Base-by-base conservation (phyloP, 805 yeast species). In the Monosporozyma yasuniensis region DNA sequence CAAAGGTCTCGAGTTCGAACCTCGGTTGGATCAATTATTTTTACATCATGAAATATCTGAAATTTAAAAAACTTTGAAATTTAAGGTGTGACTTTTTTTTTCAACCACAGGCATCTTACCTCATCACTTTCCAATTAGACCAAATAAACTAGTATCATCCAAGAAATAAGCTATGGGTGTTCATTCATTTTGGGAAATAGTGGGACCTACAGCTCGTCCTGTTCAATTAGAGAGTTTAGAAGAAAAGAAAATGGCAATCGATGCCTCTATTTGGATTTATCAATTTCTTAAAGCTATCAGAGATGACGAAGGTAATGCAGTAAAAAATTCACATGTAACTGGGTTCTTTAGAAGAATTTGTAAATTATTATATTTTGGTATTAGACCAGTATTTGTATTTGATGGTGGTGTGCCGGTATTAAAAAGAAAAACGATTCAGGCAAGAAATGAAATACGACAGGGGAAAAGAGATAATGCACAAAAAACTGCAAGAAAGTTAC, bases 181-280 rank as follows among this genome's bases (percentile, higher is more conserved):
- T 44, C 87, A 87, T 59, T 86, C 93, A 7, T 77, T 93, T 45
- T 93, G 99, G 99, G 88, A 83, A 47, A 81, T 93, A 10, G 73
- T 91, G 2, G 95, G 88, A 5, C 95, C 96, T 0, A 79, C 91
- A 0, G 93, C 98, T 0, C 74, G 85, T 46, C 96, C 99, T 0
- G 96, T 93, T 2, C 75, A 91, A 48, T 74, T 93, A 27, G 98
- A 91, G 64, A 82, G 95, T 0, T 73, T 93, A 34, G 77, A 85
- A 21, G 81, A 89, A 51, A 84, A 83, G 62, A 73, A 77, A 48
- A 71, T 93, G 58, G 99, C 99, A 0, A 91, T 93, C 7, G 99
- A 93, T 72, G 99, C 99, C 0, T 91, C 98, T 2, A 93, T 93
- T 55, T 93, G 99, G 99, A 85, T 93, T 49, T 93, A 93, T 63